phyloP scores from a whole-genome alignment of 2,329 filamentous ascomycete species.

The Penicillium italicum region DNA sequence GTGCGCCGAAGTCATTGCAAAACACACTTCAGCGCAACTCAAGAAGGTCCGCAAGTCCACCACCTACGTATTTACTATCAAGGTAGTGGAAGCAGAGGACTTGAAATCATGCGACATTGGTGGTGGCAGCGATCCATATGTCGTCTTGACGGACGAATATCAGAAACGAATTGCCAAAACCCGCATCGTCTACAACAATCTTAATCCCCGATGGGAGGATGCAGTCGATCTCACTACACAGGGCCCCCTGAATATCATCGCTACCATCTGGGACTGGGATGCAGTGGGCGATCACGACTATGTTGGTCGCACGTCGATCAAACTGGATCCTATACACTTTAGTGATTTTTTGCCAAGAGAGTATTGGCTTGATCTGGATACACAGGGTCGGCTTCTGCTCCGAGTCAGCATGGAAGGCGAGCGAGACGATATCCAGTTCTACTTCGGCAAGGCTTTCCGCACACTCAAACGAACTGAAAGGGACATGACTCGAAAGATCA shows the following conservation, averaged over 20 bases:
- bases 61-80: slow-evolving; percentile 97
- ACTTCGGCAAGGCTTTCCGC: slow-evolving; percentile 95
- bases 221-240: slow-evolving; percentile 93
- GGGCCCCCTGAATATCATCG: slow-evolving; percentile 87
- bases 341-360: slow-evolving; percentile 92
- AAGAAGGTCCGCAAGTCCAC: slow-evolving; percentile 65
- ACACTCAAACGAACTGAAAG: slow-evolving; percentile 92
- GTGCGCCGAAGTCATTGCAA: slow-evolving; percentile 77
- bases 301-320: slow-evolving; percentile 91
- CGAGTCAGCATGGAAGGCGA: slow-evolving; percentile 98
- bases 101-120: slow-evolving; percentile 97
- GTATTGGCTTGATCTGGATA: slow-evolving; percentile 97
- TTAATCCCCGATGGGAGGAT: slow-evolving; percentile 97
- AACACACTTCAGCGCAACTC: slow-evolving; percentile 67
- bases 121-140: slow-evolving; percentile 91
- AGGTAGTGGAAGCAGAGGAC: slow-evolving; percentile 96
- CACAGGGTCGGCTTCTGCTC: slow-evolving; percentile 82
- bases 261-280: slow-evolving; percentile 98
- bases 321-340: slow-evolving; percentile 97
- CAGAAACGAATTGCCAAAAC: slow-evolving; percentile 96
- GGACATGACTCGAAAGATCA: slow-evolving; percentile 97
- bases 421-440: slow-evolving; percentile 96
- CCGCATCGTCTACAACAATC: slow-evolving; percentile 79
- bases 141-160: slow-evolving; percentile 94
- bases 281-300: slow-evolving; percentile 96